Base-by-base conservation (phyloP, 2,329 filamentous ascomycete genomes). In the Nannizziopsis barbatae region DNA sequence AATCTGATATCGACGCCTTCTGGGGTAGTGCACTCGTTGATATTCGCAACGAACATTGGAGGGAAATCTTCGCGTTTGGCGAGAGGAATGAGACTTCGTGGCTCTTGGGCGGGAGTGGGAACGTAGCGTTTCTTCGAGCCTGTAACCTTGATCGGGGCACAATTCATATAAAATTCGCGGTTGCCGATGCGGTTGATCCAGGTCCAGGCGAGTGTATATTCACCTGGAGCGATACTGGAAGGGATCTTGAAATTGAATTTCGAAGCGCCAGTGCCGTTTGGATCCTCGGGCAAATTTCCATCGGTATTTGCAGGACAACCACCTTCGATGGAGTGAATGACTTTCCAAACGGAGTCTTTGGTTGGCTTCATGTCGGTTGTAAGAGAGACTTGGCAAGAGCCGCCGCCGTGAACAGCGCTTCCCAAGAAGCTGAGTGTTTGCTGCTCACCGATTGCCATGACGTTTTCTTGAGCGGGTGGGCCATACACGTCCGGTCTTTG, bases 111-210 rank as follows among this genome's bases (percentile, higher is more conserved):
- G 14, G 50, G 35, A 15, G 49, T 48, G 1, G 54, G 54, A 9
- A 45, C 76, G 31, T 57, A 53, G 27, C 53, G 53, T 47, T 60
- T 57, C 53, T 60, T 59, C 37, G 79, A 76, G 46, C 65, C 65
- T 3, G 65, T 77, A 18, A 96, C 73, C 0, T 73, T 75, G 42
- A 94, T 65, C 0, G 86, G 79, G 0, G 84, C 86, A 58, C 90
- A 98, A 75, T 95, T 93, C 88, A 95, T 94, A 75, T 96, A 95
- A 75, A 95, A 87, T 63, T 96, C 92, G 1, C 89, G 82, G 71
- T 95, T 95, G 2, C 92, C 92, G 8, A 94, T 61, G 51, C 83
- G 84, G 67, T 96, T 96, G 67, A 94, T 80, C 92, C 92, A 96
- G 0, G 87, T 87, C 88, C 89, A 96, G 0, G 86, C 86, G 4